Evolutionary conservation across 176 grass and related monocot genomes (phyloP).

Genomic region (Carex pumila): DNA sequence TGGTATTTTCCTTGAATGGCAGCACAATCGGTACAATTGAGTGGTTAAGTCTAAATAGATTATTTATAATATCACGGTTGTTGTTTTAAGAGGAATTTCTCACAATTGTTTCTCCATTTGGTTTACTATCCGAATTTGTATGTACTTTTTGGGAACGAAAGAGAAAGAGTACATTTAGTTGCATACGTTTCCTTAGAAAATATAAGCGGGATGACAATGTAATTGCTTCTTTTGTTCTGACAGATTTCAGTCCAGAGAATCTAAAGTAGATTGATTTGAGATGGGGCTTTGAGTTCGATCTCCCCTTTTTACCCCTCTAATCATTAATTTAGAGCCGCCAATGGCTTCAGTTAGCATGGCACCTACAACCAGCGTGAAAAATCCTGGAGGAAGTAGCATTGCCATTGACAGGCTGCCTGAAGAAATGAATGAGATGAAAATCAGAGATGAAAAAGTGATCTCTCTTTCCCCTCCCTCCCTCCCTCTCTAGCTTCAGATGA

Average conservation of each 20-base stretch:
- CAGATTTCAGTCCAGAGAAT: not conserved
- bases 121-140: not conserved
- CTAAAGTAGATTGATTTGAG: not conserved
- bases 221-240: not conserved
- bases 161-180: not conserved
- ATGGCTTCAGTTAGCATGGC: slow-evolving; percentile 44
- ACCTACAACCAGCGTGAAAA: slow-evolving; percentile 32
- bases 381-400: slow-evolving; percentile 30
- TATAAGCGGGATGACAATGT: not conserved
- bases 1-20: not conserved
- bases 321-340: not conserved
- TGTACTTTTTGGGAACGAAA: not conserved
- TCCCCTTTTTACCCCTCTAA: not conserved
- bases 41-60: not conserved
- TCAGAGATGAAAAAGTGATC: slow-evolving; percentile 61
- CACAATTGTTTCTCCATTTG: not conserved
- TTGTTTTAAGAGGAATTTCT: not conserved
- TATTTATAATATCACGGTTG: not conserved
- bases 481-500: not conserved
- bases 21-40: not conserved
- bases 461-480: not conserved
- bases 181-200: not conserved
- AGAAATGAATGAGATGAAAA: slow-evolving; percentile 69
- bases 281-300: slow-evolving; percentile 2
- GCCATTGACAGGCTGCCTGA: slow-evolving; percentile 41